Evolutionary conservation across 306 rosid genomes (phyloP).

Genomic region (barrel medic (Medicago truncatula)): MtrunA17r5.0-ANR NC_053045.1:43329501-43330000

Average conservation of each 20-base stretch:
- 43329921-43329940: background rate
- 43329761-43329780: slow-evolving; percentile 14
- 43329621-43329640: slow-evolving; percentile 10
- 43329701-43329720: background rate
- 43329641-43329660: background rate
- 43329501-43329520: slow-evolving; percentile 45
- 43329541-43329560: slow-evolving; percentile 94
- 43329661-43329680: background rate
- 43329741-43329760: background rate
- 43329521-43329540: slow-evolving; percentile 87
- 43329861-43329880: slow-evolving; percentile 16
- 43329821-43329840: slow-evolving; percentile 1
- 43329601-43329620: slow-evolving; percentile 60
- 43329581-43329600: slow-evolving; percentile 92
- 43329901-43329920: background rate
- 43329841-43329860: slow-evolving; percentile 18
- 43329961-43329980: background rate
- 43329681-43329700: slow-evolving; percentile 21
- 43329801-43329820: slow-evolving; percentile 25
- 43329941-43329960: slow-evolving; percentile 6
- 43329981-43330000: slow-evolving; percentile 25
- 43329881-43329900: background rate
- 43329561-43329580: slow-evolving; percentile 90
- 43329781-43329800: slow-evolving; percentile 6
- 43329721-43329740: background rate